Conservation (phyloP, 2,329 filamentous ascomycete genomes). For the Aschersonia sp. region DNA sequence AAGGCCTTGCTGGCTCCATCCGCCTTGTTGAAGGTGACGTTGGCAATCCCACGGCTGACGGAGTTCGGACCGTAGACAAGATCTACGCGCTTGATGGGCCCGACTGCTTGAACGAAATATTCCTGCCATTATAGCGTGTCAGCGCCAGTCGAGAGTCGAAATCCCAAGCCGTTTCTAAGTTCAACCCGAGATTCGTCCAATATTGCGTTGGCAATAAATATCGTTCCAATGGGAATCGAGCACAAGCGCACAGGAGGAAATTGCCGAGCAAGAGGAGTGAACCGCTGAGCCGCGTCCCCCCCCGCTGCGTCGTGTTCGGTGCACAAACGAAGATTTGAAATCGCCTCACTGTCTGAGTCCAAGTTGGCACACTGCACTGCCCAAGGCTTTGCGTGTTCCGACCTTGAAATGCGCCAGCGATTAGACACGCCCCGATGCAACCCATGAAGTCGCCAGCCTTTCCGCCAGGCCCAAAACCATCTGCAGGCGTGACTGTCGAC, state of each 20-base stretch:
- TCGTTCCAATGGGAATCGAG: not conserved
- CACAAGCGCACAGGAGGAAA: not conserved
- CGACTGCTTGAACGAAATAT: slow-evolving; percentile 82
- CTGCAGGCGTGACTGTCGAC: not conserved
- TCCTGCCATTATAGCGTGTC: slow-evolving; percentile 67
- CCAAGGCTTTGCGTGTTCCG: not conserved
- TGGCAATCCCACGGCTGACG: slow-evolving; percentile 81
- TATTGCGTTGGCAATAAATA: slow-evolving; percentile 2
- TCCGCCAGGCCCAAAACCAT: too few relatives aligned
- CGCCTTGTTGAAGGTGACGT: slow-evolving; percentile 68
- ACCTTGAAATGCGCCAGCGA: too few relatives aligned
- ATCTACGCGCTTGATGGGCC: slow-evolving; percentile 79
- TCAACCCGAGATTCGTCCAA: slow-evolving; percentile 15
- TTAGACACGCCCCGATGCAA: too few relatives aligned
- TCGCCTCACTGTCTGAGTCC: not conserved
- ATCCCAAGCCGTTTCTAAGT: slow-evolving; percentile 10
- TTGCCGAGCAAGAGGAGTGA: slow-evolving; percentile 7
- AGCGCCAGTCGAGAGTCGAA: slow-evolving; percentile 36
- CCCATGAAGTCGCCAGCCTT: too few relatives aligned
- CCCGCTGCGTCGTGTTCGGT: not conserved
- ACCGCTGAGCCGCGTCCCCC: not conserved
- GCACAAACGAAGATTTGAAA: not conserved
- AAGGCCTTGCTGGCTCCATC: slow-evolving; percentile 78
- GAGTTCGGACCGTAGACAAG: slow-evolving; percentile 89
- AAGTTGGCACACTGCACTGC: not conserved